phyloP scores from a whole-genome alignment of 2,329 filamentous ascomycete genomes.

The Paracorniculantispora psalliotae region DNA sequence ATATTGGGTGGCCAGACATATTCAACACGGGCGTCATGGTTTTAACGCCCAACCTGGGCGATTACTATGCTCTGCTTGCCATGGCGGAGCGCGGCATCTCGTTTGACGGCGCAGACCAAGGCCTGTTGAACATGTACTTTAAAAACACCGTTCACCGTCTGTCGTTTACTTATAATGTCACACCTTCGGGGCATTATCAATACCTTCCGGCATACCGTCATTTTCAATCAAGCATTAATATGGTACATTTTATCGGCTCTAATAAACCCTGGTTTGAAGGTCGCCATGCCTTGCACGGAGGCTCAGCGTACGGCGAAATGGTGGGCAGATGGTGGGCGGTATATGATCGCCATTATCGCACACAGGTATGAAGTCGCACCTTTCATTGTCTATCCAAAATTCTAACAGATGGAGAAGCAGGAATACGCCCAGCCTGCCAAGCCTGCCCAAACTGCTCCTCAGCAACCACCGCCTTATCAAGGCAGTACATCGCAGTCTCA shows the following conservation, averaged over 20 bases:
- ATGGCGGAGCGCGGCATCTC: conserved; percentile 84
- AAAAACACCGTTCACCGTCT: conserved; percentile 76
- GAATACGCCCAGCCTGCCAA: neutral
- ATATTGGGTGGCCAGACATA: conserved; percentile 96
- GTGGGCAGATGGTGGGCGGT: conserved; percentile 88
- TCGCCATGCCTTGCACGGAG: conserved; percentile 48
- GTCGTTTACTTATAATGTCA: conserved; percentile 96
- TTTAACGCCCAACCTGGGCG: conserved; percentile 76
- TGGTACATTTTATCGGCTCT: conserved; percentile 91
- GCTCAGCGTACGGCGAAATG: conserved; percentile 74
- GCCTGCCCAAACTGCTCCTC: too few species aligned
- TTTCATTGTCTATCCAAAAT: neutral
- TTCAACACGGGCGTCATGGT: conserved; percentile 99
- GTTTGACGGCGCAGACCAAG: conserved; percentile 96
- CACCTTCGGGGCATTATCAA: conserved; percentile 93
- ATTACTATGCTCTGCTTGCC: conserved; percentile 78
- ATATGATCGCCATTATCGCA: conserved; percentile 79
- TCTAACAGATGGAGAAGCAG: neutral
- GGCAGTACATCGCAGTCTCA: neutral
- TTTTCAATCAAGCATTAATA: conserved; percentile 82
- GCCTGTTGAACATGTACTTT: conserved; percentile 92
- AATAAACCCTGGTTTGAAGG: conserved; percentile 83
- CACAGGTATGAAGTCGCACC: conserved; percentile 33
- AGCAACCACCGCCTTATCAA: conserved; percentile 6
- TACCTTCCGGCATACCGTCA: conserved; percentile 93